phyloP scores from a whole-genome alignment of 2,329 filamentous ascomycete genomes.

The Phaeosphaeriaceae sp. region DNA sequence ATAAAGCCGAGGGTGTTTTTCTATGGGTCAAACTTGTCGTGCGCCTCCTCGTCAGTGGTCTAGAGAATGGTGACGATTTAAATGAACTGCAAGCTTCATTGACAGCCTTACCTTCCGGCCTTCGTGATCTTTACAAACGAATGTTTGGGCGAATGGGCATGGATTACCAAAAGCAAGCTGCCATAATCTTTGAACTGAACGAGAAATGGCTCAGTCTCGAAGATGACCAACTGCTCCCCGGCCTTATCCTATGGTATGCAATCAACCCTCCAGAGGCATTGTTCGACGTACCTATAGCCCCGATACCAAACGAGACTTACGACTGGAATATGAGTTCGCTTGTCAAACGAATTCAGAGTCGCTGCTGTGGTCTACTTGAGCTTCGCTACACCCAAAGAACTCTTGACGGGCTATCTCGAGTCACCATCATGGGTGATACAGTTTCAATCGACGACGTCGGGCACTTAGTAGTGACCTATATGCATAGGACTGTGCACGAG shows the following conservation, averaged over 20 bases:
- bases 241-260: neutral
- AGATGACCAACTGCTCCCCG: neutral
- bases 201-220: neutral
- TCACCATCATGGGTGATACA: neutral
- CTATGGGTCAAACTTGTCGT: conserved; percentile 11
- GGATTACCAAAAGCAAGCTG: neutral
- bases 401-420: neutral
- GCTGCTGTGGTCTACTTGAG: neutral
- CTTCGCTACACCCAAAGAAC: neutral
- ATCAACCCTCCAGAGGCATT: neutral
- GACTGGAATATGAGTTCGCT: neutral
- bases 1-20: conserved; percentile 9
- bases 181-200: neutral
- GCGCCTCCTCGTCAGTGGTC: conserved; percentile 1
- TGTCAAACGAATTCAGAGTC: neutral
- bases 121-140: conserved; percentile 14
- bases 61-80: conserved; percentile 3
- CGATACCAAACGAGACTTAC: neutral
- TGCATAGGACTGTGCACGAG: neutral
- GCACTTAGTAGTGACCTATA: neutral
- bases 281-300: neutral
- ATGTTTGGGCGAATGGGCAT: conserved; percentile 9
- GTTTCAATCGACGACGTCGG: neutral
- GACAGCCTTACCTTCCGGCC: conserved; percentile 9
- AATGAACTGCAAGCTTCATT: conserved; percentile 9